Base-by-base conservation (phyloP, 2,329 filamentous ascomycete genomes). In the Ceratocystis cubensis region DNA sequence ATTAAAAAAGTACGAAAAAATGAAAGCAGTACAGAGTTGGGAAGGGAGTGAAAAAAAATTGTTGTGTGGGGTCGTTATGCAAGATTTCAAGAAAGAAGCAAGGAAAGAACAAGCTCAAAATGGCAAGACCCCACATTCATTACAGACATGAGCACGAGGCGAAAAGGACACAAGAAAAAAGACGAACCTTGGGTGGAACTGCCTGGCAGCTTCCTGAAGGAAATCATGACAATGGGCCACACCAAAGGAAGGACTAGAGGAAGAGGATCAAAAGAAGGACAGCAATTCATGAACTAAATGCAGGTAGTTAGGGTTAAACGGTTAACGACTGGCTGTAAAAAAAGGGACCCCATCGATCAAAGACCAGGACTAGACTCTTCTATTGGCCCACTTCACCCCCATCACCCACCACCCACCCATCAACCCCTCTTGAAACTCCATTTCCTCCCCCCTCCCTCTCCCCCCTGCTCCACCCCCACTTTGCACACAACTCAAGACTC, bases 1-100 rank as follows among this genome's bases (percentile, higher is more conserved):
- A 46, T 20, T n/a, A 66, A n/a, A 61, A 25, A 61, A 57, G 22
- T 28, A 59, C 17, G 30, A 25, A 66, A 59, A n/a, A 64, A 67
- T 48, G 33, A 59, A 53, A 61, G 10, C 25, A 25, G 61, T 62
- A 22, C 37, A 45, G 13, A 44, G 25, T 46, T 28, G 22, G 28
- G 45, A 50, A 41, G 30, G 7, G 44, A 61, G 28, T 53, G 45
- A 30, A 57, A 57, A 56, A 57, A 57, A 30, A 57, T 13, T 30
- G 28, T 57, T 41, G 53, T 57, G 53, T 57, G 53, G 53, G 53
- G 53, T 57, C 30, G 25, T 57, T 30, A 57, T 57, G 53, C 53
- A 57, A 57, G 10, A 57, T 17, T 41, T 41, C 20, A 37, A 25
- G 37, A 45, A 46, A 15, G 33, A 37, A 22, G 10, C 41, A 25